Percentiles rank a stretch among this genome's conserved stretches.
phyloP scores from a whole-genome alignment of 2,329 filamentous ascomycete genomes.

The Amphichorda felina region DNA sequence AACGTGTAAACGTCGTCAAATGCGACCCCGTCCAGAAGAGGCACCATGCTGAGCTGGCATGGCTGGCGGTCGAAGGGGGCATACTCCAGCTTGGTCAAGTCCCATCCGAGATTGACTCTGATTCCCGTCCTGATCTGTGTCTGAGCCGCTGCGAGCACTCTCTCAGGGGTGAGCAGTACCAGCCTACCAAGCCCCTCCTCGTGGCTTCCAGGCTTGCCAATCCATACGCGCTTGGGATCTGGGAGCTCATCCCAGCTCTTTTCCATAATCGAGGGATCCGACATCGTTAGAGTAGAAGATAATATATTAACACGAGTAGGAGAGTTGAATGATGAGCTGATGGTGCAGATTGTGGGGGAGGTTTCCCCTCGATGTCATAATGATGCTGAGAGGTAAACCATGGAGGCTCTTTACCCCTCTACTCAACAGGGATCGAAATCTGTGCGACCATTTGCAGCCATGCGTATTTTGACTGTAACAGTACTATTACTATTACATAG shows the following conservation, averaged over 20 bases:
- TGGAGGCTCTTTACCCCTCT: no score
- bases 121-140: slow-evolving; percentile 37
- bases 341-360: no score
- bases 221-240: slow-evolving; percentile 35
- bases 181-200: slow-evolving; percentile 41
- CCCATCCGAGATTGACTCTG: slow-evolving; percentile 41
- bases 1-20: slow-evolving; percentile 38
- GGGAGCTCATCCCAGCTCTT: slow-evolving; percentile 17
- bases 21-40: slow-evolving; percentile 29
- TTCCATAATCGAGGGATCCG: slow-evolving; percentile 3
- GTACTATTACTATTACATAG: no score
- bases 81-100: slow-evolving; percentile 41
- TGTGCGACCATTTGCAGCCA: no score
- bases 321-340: no score
- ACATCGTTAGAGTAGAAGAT: no score
- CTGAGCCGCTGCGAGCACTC: slow-evolving; percentile 35
- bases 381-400: no score
- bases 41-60: slow-evolving; percentile 36
- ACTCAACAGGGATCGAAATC: no score
- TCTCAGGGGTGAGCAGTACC: slow-evolving; percentile 37
- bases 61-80: slow-evolving; percentile 39
- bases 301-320: no score
- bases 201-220: slow-evolving; percentile 26
- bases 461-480: no score
- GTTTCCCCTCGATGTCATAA: no score